A percentile compares a stretch with the other conserved stretches of the same genome.
Conservation (phyloP, 768 basidiomycete genomes). For the Tricholoma saponaceum region DNA sequence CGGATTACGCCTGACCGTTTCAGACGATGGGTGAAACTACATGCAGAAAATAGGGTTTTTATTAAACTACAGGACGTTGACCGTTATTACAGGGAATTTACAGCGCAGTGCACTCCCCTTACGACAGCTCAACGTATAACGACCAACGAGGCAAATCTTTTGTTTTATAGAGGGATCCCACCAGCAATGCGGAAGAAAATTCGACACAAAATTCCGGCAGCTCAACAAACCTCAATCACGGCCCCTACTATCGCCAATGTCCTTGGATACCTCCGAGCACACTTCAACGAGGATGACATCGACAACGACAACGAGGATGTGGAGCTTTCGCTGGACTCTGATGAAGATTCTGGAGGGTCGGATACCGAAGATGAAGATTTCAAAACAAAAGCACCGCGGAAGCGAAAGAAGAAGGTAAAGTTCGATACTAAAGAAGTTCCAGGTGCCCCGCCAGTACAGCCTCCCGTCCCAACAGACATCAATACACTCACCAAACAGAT, state of each 20-base stretch:
- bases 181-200: neutral
- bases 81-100: constrained; percentile 3
- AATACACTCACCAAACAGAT: no score
- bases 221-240: neutral
- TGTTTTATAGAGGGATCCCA: constrained; percentile 2
- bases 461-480: neutral
- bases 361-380: no score
- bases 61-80: constrained; percentile 4
- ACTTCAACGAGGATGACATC: neutral
- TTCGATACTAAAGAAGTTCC: no score
- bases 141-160: neutral
- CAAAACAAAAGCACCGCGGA: no score
- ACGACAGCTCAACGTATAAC: neutral
- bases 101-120: neutral
- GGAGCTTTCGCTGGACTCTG: no score
- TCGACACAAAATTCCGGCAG: neutral
- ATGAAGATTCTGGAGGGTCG: no score
- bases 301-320: neutral
- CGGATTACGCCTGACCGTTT: neutral
- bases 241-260: neutral
- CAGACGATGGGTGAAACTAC: neutral
- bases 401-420: no score
- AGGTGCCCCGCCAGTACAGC: neutral
- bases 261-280: neutral
- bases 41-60: neutral